Evolutionary conservation across 78 protist species (phyloP).

Genomic region (Acrasis kona): DNA sequence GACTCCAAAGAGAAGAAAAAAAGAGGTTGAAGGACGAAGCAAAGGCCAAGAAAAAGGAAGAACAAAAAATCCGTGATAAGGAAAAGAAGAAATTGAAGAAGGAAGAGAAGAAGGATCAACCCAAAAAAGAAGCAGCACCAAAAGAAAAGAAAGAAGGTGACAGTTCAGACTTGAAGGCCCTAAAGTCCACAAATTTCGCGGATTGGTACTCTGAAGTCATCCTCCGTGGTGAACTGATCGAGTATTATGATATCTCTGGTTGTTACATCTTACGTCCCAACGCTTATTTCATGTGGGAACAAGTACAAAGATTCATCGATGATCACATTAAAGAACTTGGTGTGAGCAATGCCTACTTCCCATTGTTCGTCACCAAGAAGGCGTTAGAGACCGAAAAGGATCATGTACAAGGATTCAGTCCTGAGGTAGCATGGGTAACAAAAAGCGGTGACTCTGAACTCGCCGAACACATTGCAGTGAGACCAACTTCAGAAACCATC

Average conservation of each 20-base stretch:
- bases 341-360: slow-evolving; percentile 90
- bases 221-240: slow-evolving; percentile 75
- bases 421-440: slow-evolving; percentile 97
- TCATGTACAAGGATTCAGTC: slow-evolving; percentile 28
- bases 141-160: neutral
- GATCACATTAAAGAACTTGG: slow-evolving; percentile 25
- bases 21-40: neutral
- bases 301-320: slow-evolving; percentile 31
- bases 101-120: neutral
- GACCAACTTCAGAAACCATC: slow-evolving; percentile 96
- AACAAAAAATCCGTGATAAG: neutral
- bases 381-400: slow-evolving; percentile 19
- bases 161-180: neutral
- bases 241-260: slow-evolving; percentile 74
- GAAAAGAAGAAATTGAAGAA: neutral
- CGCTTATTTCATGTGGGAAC: slow-evolving; percentile 80
- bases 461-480: slow-evolving; percentile 88
- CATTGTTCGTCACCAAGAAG: slow-evolving; percentile 83
- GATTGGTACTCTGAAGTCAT: slow-evolving; percentile 34
- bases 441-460: slow-evolving; percentile 68
- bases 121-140: neutral
- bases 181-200: neutral
- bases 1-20: neutral
- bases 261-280: slow-evolving; percentile 90
- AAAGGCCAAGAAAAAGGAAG: neutral